Base-by-base conservation (phyloP, 805 yeast species). In the Zygoascus flipseniorum region DNA sequence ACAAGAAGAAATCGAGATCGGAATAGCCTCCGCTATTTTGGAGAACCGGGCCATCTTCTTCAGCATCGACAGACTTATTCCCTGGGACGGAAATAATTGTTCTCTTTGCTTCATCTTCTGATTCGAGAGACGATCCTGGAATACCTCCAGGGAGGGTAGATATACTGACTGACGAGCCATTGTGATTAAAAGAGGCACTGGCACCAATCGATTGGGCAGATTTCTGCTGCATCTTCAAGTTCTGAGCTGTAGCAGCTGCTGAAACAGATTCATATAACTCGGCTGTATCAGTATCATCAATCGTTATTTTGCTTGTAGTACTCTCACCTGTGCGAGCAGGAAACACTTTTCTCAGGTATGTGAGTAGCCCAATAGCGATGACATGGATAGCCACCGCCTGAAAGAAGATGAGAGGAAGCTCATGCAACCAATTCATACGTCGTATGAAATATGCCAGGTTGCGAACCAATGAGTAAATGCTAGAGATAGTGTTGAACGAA, bases 301-400 rank as follows among this genome's bases (percentile, higher is more conserved):
- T 23, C 8, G 19, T 26, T 50, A 23, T 45, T 50, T 14, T 43
- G 41, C 52, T 43, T 16, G 35, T 37, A 16, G 18, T 18, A 16
- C 41, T 28, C 2, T 43, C 43, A 20, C 42, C 13, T 10, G 18
- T 51, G 16, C 51, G 58, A 39, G 56, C 64, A n/a, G 65, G 58
- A 47, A 66, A 62, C n/a, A 59, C 53, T 19, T 60, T 58, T 8
- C 67, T 53, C 14, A 68, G 41, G 20, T 62, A 63, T 13, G 65
- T 64, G 47, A 62, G 51, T 23, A 67, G 42, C 9, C 69, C 65
- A 23, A 61, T 58, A 0, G 64, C 65, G 13, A 68, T 60, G 20
- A 67, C 66, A 31, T 68, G 71, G 47, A 67, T 57, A 4, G 71
- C 70, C 14, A 68, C 54, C 1, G 61, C 62, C 45, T 67, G 69